A percentile compares a stretch with the other conserved stretches of the same genome.
Conservation (phyloP, 2,329 filamentous ascomycete genomes). For the Graphiopsis chlorocephala region DNA sequence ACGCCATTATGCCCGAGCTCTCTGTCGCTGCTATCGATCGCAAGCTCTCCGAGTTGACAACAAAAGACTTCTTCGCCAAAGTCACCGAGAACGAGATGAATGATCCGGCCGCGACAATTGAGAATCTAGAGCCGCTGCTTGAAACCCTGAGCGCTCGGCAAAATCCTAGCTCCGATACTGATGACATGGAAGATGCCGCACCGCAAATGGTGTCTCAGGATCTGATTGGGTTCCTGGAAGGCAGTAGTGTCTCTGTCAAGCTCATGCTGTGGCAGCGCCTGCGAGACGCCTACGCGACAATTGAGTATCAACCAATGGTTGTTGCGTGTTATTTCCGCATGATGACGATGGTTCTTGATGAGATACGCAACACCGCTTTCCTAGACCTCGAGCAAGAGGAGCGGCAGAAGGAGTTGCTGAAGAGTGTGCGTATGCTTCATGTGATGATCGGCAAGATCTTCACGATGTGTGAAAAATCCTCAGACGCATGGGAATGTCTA, state of each 20-base stretch:
- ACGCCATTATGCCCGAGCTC: constrained; percentile 81
- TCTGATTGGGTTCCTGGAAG: constrained; percentile 79
- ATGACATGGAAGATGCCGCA: constrained; percentile 1
- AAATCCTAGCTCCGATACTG: neutral
- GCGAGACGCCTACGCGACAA: constrained; percentile 81
- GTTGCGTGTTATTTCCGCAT: constrained; percentile 83
- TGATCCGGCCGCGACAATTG: constrained; percentile 81
- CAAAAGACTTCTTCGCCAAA: constrained; percentile 91
- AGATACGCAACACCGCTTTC: constrained; percentile 62
- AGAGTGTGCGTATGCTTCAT: constrained; percentile 75
- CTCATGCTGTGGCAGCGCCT: constrained; percentile 87
- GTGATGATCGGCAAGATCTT: constrained; percentile 71
- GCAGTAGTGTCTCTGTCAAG: constrained; percentile 76
- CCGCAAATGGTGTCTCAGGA: constrained; percentile 54
- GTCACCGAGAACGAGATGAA: constrained; percentile 81
- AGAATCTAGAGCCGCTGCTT: constrained; percentile 86
- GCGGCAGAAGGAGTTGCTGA: constrained; percentile 69
- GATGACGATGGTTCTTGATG: constrained; percentile 70
- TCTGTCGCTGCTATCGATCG: constrained; percentile 80
- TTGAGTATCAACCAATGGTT: constrained; percentile 82
- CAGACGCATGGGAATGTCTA: constrained; percentile 77
- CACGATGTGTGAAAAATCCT: constrained; percentile 62
- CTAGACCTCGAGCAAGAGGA: constrained; percentile 56
- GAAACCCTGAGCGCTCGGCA: constrained; percentile 57
- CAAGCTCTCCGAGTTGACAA: constrained; percentile 87